Evolutionary conservation across 441 rosid species (phyloP).

Genomic region (Syzygium malaccense): DNA sequence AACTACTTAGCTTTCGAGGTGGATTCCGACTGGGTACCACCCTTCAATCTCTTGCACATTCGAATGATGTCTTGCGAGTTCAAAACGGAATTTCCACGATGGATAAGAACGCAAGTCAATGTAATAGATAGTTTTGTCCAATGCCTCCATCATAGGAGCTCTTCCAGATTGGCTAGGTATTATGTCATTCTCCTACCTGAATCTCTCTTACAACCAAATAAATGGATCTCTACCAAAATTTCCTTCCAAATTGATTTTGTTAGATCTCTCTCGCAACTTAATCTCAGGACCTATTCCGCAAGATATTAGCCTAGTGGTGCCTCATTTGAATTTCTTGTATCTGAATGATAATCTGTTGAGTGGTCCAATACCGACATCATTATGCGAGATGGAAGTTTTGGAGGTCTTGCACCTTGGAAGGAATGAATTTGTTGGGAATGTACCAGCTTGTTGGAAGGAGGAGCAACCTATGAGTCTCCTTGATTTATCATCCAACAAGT

Average conservation of each 20-base stretch:
- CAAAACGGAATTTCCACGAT: accelerated
- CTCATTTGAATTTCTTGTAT: accelerated
- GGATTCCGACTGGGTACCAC: not conserved
- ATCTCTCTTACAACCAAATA: not conserved
- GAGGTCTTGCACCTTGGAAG: accelerated
- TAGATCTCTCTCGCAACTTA: not conserved
- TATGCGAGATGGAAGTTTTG: not conserved
- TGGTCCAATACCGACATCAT: not conserved
- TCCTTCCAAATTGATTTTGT: accelerated
- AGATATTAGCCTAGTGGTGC: not conserved
- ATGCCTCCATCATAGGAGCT: not conserved
- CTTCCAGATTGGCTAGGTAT: not conserved
- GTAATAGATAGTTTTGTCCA: accelerated
- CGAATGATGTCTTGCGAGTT: not conserved
- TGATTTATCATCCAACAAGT: not conserved
- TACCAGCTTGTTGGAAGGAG: not conserved
- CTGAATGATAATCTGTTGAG: not conserved
- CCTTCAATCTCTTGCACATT: accelerated
- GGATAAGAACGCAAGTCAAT: not conserved
- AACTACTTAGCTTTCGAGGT: not conserved
- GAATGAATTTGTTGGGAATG: not conserved
- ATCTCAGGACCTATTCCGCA: not conserved
- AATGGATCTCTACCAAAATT: not conserved
- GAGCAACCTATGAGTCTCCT: accelerated
- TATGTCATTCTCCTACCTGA: accelerated